Evolutionary conservation across 2,329 filamentous ascomycete genomes (phyloP).

Genomic region (Colletotrichum sansevieriae): DNA sequence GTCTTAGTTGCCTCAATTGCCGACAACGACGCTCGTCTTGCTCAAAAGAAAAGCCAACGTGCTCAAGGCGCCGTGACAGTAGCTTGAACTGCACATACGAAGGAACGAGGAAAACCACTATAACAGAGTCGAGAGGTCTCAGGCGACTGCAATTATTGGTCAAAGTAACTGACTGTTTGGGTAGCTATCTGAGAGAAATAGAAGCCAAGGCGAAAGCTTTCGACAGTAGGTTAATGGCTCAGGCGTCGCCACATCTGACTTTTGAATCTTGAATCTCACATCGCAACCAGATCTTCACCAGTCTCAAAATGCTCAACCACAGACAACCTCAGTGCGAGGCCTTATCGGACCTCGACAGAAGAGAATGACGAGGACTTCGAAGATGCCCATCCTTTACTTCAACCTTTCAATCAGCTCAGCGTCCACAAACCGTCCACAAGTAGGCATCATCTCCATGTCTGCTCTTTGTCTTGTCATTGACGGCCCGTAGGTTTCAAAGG

Average conservation of each 20-base stretch:
- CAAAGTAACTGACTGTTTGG: neutral
- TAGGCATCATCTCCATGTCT: conserved; percentile 41
- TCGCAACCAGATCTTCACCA: neutral
- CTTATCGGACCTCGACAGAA: conserved; percentile 31
- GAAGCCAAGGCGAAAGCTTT: conserved; percentile 38
- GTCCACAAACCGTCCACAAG: conserved; percentile 50
- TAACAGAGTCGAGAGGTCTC: conserved; percentile 50
- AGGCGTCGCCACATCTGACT: neutral
- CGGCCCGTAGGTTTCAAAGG: conserved; percentile 50
- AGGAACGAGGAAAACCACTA: conserved; percentile 50
- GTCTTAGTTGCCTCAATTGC: conserved; percentile 51
- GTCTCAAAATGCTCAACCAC: neutral
- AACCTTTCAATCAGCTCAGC: conserved; percentile 52
- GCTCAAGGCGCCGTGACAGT: conserved; percentile 50
- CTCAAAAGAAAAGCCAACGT: conserved; percentile 53
- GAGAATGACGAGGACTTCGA: conserved; percentile 49
- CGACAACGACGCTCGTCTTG: conserved; percentile 52
- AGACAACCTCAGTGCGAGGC: neutral
- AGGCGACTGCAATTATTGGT: too few relatives aligned
- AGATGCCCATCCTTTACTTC: conserved; percentile 50
- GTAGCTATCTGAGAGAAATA: conserved; percentile 25
- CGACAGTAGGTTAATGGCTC: conserved; percentile 7
- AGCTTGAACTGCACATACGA: conserved; percentile 51
- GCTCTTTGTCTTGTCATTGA: neutral
- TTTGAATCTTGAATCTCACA: neutral